Percentiles rank a stretch among this genome's conserved stretches.
Conservation (phyloP, 208 protist species). For the Trypanosoma lewisi region DNA sequence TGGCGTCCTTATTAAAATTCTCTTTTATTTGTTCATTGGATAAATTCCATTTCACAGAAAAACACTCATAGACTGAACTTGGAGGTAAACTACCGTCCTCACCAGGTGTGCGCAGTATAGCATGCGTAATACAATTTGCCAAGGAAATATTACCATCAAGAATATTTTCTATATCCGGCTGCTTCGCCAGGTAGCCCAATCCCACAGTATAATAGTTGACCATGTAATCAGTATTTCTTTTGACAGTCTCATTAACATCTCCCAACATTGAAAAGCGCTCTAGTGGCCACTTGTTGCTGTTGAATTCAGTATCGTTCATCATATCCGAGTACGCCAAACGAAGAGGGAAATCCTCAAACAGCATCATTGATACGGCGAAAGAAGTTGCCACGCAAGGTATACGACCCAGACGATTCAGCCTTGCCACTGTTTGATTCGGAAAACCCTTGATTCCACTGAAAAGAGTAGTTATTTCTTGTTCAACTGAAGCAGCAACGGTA, state of each 20-base stretch:
- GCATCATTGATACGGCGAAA: slow-evolving; percentile 21
- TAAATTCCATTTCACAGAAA: neutral
- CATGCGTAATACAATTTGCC: slow-evolving; percentile 12
- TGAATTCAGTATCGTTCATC: slow-evolving; percentile 7
- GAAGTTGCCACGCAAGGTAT: slow-evolving; percentile 16
- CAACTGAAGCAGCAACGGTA: neutral
- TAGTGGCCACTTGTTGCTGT: slow-evolving; percentile 7
- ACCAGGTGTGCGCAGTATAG: slow-evolving; percentile 6
- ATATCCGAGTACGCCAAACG: slow-evolving; percentile 21
- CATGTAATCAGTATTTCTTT: slow-evolving; percentile 5
- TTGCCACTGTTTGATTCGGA: neutral
- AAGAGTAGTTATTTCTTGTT: slow-evolving; percentile 10
- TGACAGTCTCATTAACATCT: neutral
- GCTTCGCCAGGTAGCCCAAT: neutral
- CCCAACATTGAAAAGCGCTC: slow-evolving; percentile 11
- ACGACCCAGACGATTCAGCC: slow-evolving; percentile 8
- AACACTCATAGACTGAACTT: slow-evolving; percentile 25
- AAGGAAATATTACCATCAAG: slow-evolving; percentile 14
- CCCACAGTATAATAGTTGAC: neutral
- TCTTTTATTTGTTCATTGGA: neutral
- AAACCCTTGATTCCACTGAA: slow-evolving; percentile 13
- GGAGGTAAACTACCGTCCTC: neutral
- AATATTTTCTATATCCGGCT: neutral
- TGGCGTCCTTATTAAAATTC: neutral
- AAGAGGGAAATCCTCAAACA: slow-evolving; percentile 24